Conservation (phyloP, 495 filamentous ascomycete genomes). For the Penicillium pulvis region DNA sequence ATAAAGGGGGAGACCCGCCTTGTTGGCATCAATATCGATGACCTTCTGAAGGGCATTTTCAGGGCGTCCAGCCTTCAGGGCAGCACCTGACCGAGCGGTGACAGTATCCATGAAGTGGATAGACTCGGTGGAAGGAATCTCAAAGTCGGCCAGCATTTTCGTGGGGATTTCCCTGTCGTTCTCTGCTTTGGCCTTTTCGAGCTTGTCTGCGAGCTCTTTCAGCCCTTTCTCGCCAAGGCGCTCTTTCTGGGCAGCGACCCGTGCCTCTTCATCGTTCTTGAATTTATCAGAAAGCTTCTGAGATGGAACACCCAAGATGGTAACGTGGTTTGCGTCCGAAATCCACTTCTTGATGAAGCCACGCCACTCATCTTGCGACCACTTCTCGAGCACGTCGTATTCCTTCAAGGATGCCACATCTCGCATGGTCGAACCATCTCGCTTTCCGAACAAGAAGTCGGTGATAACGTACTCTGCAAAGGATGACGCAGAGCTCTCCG, state of each 20-base stretch:
- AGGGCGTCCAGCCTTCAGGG: constrained; percentile 64
- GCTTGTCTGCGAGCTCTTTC: constrained; percentile 67
- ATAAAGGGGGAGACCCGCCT: constrained; percentile 70
- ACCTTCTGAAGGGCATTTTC: constrained; percentile 73
- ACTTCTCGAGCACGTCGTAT: constrained; percentile 75
- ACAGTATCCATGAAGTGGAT: constrained; percentile 91
- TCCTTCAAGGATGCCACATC: constrained; percentile 67
- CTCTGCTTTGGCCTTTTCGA: constrained; percentile 76
- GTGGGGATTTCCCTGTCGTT: constrained; percentile 81
- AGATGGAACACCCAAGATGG: constrained; percentile 84
- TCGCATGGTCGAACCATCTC: constrained; percentile 78
- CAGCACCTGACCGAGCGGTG: constrained; percentile 82
- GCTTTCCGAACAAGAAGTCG: constrained; percentile 87
- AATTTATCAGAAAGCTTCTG: constrained; percentile 66
- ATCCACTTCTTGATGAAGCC: constrained; percentile 82
- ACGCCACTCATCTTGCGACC: constrained; percentile 84
- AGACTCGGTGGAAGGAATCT: constrained; percentile 79
- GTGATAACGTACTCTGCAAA: constrained; percentile 82
- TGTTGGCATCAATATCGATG: constrained; percentile 63
- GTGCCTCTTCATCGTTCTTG: constrained; percentile 68
- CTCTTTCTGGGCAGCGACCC: constrained; percentile 58
- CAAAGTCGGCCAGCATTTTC: constrained; percentile 74
- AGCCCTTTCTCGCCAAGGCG: constrained; percentile 66
- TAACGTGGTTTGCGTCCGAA: constrained; percentile 80
- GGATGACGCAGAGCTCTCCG: constrained; percentile 72